phyloP scores from a whole-genome alignment of 129 eudicot species.

The Ambrosia trifida region DNA sequence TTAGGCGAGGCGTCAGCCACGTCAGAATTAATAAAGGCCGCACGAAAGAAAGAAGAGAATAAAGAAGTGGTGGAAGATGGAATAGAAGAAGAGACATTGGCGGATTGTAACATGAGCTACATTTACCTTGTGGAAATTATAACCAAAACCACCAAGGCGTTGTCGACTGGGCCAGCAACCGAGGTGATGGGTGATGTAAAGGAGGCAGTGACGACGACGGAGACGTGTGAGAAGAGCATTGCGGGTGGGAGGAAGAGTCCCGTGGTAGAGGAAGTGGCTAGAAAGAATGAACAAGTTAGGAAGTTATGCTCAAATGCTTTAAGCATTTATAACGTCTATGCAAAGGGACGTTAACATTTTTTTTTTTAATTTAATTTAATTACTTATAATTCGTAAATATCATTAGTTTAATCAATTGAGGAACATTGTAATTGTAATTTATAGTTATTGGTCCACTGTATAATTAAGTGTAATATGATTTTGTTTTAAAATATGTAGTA shows the following conservation, averaged over 20 bases:
- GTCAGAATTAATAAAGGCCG: constrained; percentile 22
- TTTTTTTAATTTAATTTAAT: not conserved
- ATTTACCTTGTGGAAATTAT: constrained; percentile 36
- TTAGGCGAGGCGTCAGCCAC: constrained; percentile 34
- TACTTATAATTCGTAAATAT: not conserved
- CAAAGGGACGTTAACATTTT: not conserved
- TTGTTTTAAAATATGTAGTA: too few relatives aligned
- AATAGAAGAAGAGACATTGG: constrained; percentile 33
- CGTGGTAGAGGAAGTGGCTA: constrained; percentile 31
- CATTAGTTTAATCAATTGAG: not conserved
- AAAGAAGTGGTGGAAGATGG: constrained; percentile 30
- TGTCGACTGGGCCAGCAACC: not conserved
- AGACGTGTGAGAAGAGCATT: constrained; percentile 43
- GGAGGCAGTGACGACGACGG: constrained; percentile 44
- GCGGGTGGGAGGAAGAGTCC: constrained; percentile 29
- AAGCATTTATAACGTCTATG: constrained; percentile 32
- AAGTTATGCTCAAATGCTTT: constrained; percentile 43
- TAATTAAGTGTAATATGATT: too few relatives aligned
- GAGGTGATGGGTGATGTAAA: constrained; percentile 37
- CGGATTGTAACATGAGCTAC: constrained; percentile 51
- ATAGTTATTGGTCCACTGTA: not conserved
- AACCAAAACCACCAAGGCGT: constrained; percentile 41
- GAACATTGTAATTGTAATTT: not conserved
- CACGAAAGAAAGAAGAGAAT: constrained; percentile 24
- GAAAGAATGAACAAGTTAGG: constrained; percentile 36